Conservation (phyloP, 805 yeast genomes). For the Candida mattraensis region DNA sequence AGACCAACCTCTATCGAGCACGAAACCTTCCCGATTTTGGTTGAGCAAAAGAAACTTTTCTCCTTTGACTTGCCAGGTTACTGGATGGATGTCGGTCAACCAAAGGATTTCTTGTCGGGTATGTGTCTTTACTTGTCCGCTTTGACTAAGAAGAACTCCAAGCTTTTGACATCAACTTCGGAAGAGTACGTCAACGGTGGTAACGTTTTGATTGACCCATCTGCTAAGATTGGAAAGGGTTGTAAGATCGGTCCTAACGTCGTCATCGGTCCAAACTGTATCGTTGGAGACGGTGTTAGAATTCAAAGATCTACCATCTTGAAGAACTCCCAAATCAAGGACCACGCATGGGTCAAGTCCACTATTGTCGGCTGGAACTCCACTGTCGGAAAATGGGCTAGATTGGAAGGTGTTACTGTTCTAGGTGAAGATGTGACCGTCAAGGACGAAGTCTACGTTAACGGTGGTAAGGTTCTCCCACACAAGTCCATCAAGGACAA, state of each 20-base stretch:
- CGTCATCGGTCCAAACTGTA: slow-evolving; percentile 94
- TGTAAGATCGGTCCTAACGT: slow-evolving; percentile 99
- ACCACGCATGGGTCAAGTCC: slow-evolving; percentile 96
- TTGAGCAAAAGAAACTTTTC: slow-evolving; percentile 83
- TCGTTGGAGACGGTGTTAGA: slow-evolving; percentile 98
- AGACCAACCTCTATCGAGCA: slow-evolving; percentile 99
- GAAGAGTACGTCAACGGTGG: slow-evolving; percentile 83
- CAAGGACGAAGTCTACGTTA: slow-evolving; percentile 97
- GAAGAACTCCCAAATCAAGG: slow-evolving; percentile 87
- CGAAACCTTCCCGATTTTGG: slow-evolving; percentile 98
- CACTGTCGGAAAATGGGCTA: slow-evolving; percentile 97
- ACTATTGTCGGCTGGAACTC: slow-evolving; percentile 99
- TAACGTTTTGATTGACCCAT: slow-evolving; percentile 90
- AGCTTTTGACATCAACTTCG: slow-evolving; percentile 54
- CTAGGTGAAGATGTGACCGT: slow-evolving; percentile 99
- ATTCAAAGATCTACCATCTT: slow-evolving; percentile 92
- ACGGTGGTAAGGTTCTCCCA: slow-evolving; percentile 99
- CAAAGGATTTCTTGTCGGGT: slow-evolving; percentile 98
- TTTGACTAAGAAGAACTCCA: slow-evolving; percentile 75
- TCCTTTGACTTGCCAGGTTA: slow-evolving; percentile 97
- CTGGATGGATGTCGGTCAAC: slow-evolving; percentile 99
- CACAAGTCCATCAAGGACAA: slow-evolving; percentile 95
- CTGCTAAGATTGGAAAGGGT: slow-evolving; percentile 88
- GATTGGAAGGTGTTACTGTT: slow-evolving; percentile 96
- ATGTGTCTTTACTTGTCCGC: slow-evolving; percentile 89